A percentile compares a stretch with the other conserved stretches of the same genome.
Conservation (phyloP, 78 protist genomes). For the Guillardia theta region DNA sequence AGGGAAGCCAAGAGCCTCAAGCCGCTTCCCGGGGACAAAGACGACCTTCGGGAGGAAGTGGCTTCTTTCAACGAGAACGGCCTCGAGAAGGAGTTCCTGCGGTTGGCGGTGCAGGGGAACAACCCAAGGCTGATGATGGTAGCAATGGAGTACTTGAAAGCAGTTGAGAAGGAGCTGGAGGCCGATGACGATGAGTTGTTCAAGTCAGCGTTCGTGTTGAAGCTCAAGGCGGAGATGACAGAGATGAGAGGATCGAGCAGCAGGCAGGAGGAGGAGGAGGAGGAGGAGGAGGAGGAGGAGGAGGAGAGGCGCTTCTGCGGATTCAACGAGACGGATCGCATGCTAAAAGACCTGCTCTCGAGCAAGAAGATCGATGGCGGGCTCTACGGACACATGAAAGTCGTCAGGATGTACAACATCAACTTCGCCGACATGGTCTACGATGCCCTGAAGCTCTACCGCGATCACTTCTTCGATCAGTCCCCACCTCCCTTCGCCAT, state of each 20-base stretch:
- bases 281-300: too few relatives aligned
- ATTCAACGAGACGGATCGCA: not conserved
- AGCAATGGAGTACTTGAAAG: too few relatives aligned
- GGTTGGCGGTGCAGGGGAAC: not conserved
- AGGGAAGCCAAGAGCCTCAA: not conserved
- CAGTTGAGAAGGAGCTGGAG: not conserved
- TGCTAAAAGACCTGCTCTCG: not conserved
- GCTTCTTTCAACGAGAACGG: not conserved
- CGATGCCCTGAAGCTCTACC: not conserved
- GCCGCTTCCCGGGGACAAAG: not conserved
- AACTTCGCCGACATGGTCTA: not conserved
- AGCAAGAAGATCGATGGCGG: not conserved
- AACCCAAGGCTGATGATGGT: too few relatives aligned
- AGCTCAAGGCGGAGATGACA: not conserved
- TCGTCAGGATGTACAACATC: not conserved
- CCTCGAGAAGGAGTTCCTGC: not conserved
- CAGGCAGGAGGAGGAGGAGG: too few relatives aligned
- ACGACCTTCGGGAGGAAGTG: too few relatives aligned
- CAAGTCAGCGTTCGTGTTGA: not conserved
- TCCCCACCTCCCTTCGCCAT: not conserved
- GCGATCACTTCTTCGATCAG: not conserved
- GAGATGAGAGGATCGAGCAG: too few relatives aligned
- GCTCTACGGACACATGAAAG: not conserved
- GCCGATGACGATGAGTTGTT: not conserved
- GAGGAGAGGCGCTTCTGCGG: not conserved